Conservation (phyloP, 2,329 filamentous ascomycete species). For the Colletotrichum tamarilloi region DNA sequence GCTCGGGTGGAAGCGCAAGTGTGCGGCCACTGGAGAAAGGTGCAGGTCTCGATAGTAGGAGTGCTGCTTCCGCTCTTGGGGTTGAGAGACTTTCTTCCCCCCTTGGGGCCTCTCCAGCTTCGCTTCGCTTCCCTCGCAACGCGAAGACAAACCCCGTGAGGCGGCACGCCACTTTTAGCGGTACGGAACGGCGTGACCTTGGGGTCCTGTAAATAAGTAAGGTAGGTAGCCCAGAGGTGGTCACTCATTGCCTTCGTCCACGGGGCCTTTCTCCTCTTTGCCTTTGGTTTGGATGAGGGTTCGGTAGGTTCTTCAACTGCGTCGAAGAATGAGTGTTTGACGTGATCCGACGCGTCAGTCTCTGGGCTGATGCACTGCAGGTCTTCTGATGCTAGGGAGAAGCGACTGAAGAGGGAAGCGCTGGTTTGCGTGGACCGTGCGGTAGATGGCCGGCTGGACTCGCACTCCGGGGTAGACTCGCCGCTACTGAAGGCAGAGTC, state of each 20-base stretch:
- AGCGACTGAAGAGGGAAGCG: conserved; percentile 66
- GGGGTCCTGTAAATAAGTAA: conserved; percentile 73
- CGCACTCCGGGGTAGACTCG: conserved; percentile 69
- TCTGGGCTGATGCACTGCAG: conserved; percentile 65
- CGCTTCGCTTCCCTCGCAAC: conserved; percentile 74
- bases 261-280: conserved; percentile 60
- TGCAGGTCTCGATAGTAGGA: conserved; percentile 60
- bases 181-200: conserved; percentile 74
- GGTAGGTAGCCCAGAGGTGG: conserved; percentile 74
- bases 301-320: conserved; percentile 11
- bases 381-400: conserved; percentile 68
- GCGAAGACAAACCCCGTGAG: conserved; percentile 71
- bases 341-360: conserved; percentile 49
- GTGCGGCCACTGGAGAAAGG: conserved; percentile 72
- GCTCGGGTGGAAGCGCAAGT: conserved; percentile 71
- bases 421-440: conserved; percentile 70
- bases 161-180: conserved; percentile 72
- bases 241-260: conserved; percentile 75
- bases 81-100: conserved; percentile 31
- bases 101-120: conserved; percentile 73
- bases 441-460: conserved; percentile 70
- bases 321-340: conserved; percentile 21
- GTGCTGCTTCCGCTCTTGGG: conserved; percentile 65
- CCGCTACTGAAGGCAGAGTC: conserved; percentile 67
- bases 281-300: conserved; percentile 24